Conservation (phyloP, 2,329 filamentous ascomycete genomes). For the Ascochyta fabae region DNA sequence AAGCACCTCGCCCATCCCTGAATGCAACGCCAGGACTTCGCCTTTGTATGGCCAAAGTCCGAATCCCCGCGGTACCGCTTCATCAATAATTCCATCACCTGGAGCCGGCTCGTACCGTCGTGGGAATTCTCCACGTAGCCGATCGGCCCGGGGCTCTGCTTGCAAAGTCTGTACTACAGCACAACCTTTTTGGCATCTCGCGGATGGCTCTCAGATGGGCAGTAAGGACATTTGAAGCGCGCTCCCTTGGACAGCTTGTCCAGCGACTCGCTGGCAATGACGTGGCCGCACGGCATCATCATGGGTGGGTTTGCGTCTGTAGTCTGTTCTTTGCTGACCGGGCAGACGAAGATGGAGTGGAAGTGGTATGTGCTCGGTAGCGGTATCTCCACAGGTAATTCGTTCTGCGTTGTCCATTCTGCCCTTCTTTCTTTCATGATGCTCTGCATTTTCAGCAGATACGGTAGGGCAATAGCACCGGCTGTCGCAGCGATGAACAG, state of each 20-base stretch:
- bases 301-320: slow-evolving; percentile 93
- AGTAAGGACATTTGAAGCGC: slow-evolving; percentile 95
- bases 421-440: slow-evolving; percentile 90
- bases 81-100: background rate
- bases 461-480: slow-evolving; percentile 88
- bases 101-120: background rate
- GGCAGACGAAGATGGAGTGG: slow-evolving; percentile 97
- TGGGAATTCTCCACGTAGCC: background rate
- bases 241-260: slow-evolving; percentile 78
- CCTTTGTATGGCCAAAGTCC: background rate
- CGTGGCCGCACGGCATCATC: slow-evolving; percentile 96
- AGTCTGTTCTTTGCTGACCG: slow-evolving; percentile 94
- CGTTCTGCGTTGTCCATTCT: slow-evolving; percentile 91
- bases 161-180: slow-evolving; percentile 28
- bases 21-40: background rate
- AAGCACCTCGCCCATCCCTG: background rate
- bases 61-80: background rate
- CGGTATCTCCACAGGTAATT: slow-evolving; percentile 79
- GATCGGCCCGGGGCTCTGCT: background rate
- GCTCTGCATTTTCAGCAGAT: slow-evolving; percentile 83
- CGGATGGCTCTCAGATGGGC: slow-evolving; percentile 80
- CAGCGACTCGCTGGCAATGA: slow-evolving; percentile 85
- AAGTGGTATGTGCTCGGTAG: slow-evolving; percentile 72
- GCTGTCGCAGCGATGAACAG: slow-evolving; percentile 93
- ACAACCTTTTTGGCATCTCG: slow-evolving; percentile 67